phyloP scores from a whole-genome alignment of 2,329 filamentous ascomycete species.

The Pseudohalonectria lignicola region DNA sequence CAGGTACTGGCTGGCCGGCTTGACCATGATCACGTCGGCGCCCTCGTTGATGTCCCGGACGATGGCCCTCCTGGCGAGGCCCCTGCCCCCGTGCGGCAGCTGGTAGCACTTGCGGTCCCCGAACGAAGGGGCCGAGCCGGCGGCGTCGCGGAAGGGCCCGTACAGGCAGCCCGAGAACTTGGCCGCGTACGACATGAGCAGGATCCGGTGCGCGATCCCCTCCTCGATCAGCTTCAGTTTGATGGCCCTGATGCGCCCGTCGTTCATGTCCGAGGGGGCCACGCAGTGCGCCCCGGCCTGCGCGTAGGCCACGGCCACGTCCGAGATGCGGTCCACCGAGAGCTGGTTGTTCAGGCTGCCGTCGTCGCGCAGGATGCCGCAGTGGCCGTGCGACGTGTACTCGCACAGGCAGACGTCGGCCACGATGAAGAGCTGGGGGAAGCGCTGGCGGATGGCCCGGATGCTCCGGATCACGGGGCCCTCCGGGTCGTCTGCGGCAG shows the following conservation, averaged over 20 bases:
- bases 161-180: conserved; percentile 97
- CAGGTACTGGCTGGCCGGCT: conserved; percentile 89
- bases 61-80: conserved; percentile 84
- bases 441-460: conserved; percentile 69
- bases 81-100: conserved; percentile 82
- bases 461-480: conserved; percentile 87
- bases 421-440: conserved; percentile 84
- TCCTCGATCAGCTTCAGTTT: conserved; percentile 96
- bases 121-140: conserved; percentile 81
- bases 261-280: conserved; percentile 97
- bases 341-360: conserved; percentile 86
- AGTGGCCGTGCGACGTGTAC: conserved; percentile 96
- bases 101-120: conserved; percentile 97
- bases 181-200: conserved; percentile 95
- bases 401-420: conserved; percentile 96
- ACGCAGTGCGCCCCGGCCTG: conserved; percentile 92
- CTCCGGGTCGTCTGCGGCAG: conserved; percentile 81
- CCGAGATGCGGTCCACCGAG: conserved; percentile 87
- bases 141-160: conserved; percentile 93
- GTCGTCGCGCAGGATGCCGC: conserved; percentile 88
- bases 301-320: conserved; percentile 98
- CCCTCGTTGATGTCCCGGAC: conserved; percentile 83
- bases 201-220: conserved; percentile 79
- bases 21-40: conserved; percentile 98
- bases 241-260: conserved; percentile 92